phyloP scores from a whole-genome alignment of 495 filamentous ascomycete species.

The Tetracladium marchalianum region DNA sequence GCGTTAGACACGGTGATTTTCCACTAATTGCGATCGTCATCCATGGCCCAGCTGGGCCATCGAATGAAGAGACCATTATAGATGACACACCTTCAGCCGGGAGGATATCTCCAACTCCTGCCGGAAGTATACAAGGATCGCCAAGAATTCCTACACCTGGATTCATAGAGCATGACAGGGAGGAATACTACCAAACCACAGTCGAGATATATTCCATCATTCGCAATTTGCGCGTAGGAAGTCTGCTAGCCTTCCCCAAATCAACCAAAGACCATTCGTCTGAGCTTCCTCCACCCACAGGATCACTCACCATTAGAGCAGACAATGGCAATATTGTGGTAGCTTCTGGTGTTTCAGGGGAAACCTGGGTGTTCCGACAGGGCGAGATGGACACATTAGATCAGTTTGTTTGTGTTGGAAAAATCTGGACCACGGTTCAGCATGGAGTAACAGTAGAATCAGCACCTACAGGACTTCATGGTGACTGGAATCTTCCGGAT shows the following conservation, averaged over 20 bases:
- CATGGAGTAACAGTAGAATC: constrained; percentile 21
- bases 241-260: constrained; percentile 50
- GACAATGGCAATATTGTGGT: constrained; percentile 58
- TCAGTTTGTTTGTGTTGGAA: constrained; percentile 61
- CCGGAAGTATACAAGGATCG: constrained; percentile 15
- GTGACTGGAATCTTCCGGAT: constrained; percentile 36
- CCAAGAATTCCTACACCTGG: constrained; percentile 2
- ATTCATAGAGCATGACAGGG: constrained; percentile 4
- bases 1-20: constrained; percentile 21
- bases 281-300: constrained; percentile 50
- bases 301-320: constrained; percentile 59
- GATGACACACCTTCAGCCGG: constrained; percentile 18
- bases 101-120: constrained; percentile 10
- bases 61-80: constrained; percentile 6
- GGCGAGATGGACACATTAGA: constrained; percentile 15
- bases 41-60: constrained; percentile 54
- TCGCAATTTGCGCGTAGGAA: constrained; percentile 54
- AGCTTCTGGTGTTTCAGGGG: constrained; percentile 72
- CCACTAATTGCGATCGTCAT: constrained; percentile 67
- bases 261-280: constrained; percentile 27
- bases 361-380: constrained; percentile 67
- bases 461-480: constrained; percentile 32
- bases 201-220: constrained; percentile 77
- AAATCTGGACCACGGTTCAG: constrained; percentile 78
- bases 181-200: constrained; percentile 59